Conservation (phyloP, 2,329 filamentous ascomycete genomes). For the Beauveria rudraprayagi region DNA sequence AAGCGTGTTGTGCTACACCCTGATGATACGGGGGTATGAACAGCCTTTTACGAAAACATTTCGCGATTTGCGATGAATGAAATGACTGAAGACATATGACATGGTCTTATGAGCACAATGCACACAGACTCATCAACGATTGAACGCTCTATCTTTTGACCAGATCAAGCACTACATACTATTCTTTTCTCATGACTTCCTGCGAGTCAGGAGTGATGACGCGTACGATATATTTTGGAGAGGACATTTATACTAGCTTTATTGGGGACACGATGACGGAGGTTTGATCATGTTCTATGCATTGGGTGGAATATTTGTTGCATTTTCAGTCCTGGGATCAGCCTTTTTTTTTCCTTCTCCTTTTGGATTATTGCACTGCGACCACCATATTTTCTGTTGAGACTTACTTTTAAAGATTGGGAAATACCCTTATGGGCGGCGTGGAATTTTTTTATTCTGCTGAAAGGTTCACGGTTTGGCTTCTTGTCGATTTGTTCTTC, state of each 20-base stretch:
- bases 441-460: neutral
- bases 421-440: conserved; percentile 12
- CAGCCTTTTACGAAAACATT: neutral
- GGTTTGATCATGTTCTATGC: neutral
- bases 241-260: neutral
- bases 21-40: conserved; percentile 18
- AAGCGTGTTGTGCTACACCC: conserved; percentile 43
- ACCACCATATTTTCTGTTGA: conserved; percentile 2
- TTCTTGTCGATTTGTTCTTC: conserved; percentile 4
- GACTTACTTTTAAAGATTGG: conserved; percentile 1
- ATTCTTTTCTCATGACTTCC: neutral
- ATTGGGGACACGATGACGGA: neutral
- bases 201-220: neutral
- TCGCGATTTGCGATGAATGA: neutral
- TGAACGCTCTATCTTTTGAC: neutral
- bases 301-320: conserved; percentile 6
- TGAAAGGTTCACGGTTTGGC: neutral
- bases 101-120: conserved; percentile 3
- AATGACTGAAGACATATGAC: conserved; percentile 6
- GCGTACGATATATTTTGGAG: neutral
- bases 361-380: conserved; percentile 12
- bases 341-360: neutral
- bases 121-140: neutral
- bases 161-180: neutral
- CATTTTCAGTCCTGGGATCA: conserved; percentile 1